Conservation (phyloP, 371 early-diverging fungal genomes). For the Lichtheimia ramosa region DNA sequence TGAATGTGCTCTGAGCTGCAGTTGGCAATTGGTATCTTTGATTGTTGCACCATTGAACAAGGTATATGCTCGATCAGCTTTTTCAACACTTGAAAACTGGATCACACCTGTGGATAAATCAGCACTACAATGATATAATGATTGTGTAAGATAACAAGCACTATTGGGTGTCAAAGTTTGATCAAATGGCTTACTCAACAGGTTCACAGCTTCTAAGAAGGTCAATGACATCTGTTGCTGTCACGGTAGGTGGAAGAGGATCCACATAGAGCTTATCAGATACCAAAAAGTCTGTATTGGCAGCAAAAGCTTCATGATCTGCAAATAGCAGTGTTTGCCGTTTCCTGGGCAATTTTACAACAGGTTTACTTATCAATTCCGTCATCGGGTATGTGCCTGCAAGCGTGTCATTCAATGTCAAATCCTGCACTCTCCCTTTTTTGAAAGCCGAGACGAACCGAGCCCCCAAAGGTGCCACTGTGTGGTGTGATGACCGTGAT, state of each 20-base stretch:
- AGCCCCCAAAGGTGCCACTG: too few relatives aligned
- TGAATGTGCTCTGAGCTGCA: slow-evolving; percentile 29
- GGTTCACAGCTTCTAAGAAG: slow-evolving; percentile 29
- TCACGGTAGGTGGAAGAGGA: slow-evolving; percentile 18
- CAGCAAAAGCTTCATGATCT: neutral
- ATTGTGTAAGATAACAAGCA: neutral
- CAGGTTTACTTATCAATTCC: neutral
- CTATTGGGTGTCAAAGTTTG: neutral
- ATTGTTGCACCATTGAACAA: slow-evolving; percentile 7
- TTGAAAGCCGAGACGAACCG: too few relatives aligned
- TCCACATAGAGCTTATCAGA: slow-evolving; percentile 27
- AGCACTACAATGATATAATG: neutral
- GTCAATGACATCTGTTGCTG: slow-evolving; percentile 24
- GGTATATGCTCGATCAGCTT: slow-evolving; percentile 10
- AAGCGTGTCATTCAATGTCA: too few relatives aligned
- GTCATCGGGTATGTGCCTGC: too few relatives aligned
- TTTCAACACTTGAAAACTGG: slow-evolving; percentile 3
- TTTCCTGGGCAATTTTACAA: slow-evolving; percentile 7
- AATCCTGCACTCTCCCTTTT: too few relatives aligned
- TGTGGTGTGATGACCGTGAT: too few relatives aligned
- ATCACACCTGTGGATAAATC: slow-evolving; percentile 4
- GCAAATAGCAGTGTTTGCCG: slow-evolving; percentile 2
- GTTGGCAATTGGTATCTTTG: neutral
- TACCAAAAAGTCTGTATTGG: slow-evolving; percentile 8
- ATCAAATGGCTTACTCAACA: slow-evolving; percentile 23